Conservation (phyloP, 148 eudicot species). For the Persicaria tinctoria region DNA sequence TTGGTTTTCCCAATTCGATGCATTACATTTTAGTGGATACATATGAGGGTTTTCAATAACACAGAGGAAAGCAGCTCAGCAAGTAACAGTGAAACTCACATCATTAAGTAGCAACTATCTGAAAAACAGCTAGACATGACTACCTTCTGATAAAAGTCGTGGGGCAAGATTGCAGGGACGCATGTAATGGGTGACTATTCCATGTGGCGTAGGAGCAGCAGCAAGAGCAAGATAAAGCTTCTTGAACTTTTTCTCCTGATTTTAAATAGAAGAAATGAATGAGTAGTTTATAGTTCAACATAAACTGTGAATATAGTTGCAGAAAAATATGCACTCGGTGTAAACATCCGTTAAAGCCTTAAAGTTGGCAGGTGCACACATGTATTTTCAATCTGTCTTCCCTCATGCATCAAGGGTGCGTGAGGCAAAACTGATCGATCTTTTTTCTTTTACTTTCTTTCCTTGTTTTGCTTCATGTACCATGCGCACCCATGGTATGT, state of each 20-base stretch:
- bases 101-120: background rate
- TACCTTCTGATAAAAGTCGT: conserved; percentile 80
- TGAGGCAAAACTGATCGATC: no score
- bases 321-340: background rate
- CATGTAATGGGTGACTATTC: conserved; percentile 82
- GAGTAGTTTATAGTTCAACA: background rate
- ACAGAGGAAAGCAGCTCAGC: background rate
- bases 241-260: conserved; percentile 73
- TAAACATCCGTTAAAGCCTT: no score
- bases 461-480: no score
- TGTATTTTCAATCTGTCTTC: no score
- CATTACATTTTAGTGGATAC: background rate
- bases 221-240: conserved; percentile 91
- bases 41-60: background rate
- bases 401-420: no score
- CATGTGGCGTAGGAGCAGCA: conserved; percentile 74
- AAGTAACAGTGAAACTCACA: background rate
- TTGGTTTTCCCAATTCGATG: background rate
- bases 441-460: no score
- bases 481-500: no score
- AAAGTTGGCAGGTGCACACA: no score
- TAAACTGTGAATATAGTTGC: background rate
- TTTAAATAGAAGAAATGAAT: background rate
- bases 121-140: background rate
- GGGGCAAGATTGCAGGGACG: conserved; percentile 70